Evolutionary conservation across 208 protist genomes (phyloP), one percentile per base, ranked within the genome.

Genomic region (Acanthamoeba rhysodes): DNA sequence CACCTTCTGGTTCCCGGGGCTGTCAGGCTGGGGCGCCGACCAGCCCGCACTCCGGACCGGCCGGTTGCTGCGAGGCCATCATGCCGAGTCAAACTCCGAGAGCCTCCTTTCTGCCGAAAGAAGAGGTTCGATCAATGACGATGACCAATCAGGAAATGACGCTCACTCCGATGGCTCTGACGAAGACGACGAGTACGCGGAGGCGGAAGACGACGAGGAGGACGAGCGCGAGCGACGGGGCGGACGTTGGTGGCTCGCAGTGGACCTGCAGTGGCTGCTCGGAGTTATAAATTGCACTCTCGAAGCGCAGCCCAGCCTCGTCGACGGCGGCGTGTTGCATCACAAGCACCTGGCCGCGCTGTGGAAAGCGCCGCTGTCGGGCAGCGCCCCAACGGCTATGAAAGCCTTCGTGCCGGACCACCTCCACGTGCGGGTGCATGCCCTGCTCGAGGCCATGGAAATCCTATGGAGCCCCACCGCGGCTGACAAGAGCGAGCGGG

Each of bases 401-500:
- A 57, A 20, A 1, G 53, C 14, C 7, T 7, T 34, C 24, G 74
- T 82, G 74, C 74, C 74, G 16, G 74, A 82, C 41, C 22, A 55
- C 74, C 32, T 82, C 37, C 22, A 82, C 45, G 74, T 55, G 34
- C 6, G 41, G 32, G 12, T 82, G 74, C 74, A 82, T 24, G 74
- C 37, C 6, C 37, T 82, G 74, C 74, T 82, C 34, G 74, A 82
- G n/a, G 37, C 74, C 16, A 55, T 82, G 74, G 74, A 82, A 24
- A 2, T 82, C 12, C 22, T 82, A 20, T 82, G 74, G 74, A 82
- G 37, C 7, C 41, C 74, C 74, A 5, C n/a, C 2, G 22, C 74
- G 41, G 41, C 41, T 5, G 41, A 45, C 74, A 41, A 82, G 6
- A 3, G 74, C 16, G 74, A 82, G 74, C 6, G 12, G 0, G 74